Conservation (phyloP, 306 rosid genomes). For the Acacia confusa region DNA sequence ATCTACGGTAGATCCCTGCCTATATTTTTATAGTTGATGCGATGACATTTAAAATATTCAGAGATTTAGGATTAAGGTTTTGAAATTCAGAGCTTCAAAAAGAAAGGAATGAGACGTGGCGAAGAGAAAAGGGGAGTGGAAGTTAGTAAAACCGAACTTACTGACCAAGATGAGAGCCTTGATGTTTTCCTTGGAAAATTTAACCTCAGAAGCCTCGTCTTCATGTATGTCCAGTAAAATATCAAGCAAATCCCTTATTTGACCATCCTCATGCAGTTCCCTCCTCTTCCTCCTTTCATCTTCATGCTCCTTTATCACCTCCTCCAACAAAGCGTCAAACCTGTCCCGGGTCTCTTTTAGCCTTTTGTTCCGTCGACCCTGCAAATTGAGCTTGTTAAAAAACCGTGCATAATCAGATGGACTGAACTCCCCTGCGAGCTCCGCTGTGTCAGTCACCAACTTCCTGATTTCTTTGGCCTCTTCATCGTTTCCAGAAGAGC, state of each 20-base stretch:
- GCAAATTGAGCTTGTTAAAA: conserved; percentile 47
- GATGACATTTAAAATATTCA: neutral
- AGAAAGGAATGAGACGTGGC: neutral
- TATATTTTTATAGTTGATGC: neutral
- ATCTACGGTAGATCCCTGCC: neutral
- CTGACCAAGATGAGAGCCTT: conserved; percentile 71
- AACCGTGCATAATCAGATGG: conserved; percentile 47
- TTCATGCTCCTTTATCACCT: conserved; percentile 48
- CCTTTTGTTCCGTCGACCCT: conserved; percentile 35
- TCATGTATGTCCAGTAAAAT: conserved; percentile 48
- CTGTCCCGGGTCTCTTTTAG: conserved; percentile 27
- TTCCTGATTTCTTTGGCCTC: conserved; percentile 41
- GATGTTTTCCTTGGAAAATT: conserved; percentile 49
- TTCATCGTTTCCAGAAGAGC: conserved; percentile 34
- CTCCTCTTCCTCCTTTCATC: conserved; percentile 26
- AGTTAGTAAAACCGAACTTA: neutral
- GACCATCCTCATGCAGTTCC: conserved; percentile 10
- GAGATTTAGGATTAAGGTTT: neutral
- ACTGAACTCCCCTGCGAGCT: conserved; percentile 43
- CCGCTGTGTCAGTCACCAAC: conserved; percentile 37
- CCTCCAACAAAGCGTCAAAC: conserved; percentile 55
- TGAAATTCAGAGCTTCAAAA: neutral
- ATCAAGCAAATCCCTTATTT: conserved; percentile 45
- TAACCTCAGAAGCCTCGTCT: conserved; percentile 47
- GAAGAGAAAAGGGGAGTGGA: neutral